Base-by-base conservation (phyloP, 2,329 filamentous ascomycete genomes). In the Acephala macrosclerotiorum region DNA sequence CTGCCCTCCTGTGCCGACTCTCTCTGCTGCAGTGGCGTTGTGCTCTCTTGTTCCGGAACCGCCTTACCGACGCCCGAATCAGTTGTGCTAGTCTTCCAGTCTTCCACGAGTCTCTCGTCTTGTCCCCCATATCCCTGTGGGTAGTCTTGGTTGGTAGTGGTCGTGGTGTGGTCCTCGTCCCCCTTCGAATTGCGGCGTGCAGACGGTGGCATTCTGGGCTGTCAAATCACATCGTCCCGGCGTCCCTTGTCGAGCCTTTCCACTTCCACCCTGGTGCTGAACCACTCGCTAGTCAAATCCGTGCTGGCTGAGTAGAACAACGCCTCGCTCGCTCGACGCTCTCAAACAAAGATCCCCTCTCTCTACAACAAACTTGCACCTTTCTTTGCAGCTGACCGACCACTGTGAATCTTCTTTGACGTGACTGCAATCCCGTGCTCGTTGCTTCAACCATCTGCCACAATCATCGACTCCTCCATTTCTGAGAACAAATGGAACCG, bases 401-500 rank as follows among this genome's bases (percentile, higher is more conserved):
- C 29, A 38, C 56, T 45, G 18, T 47, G 56, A 60, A 59, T 60
- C 35, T 60, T 26, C 56, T 64, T 60, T 42, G 56, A 55, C 58
- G 56, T 56, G 45, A 56, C 35, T 60, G 33, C 29, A 57, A 38
- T 57, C 33, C 33, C 55, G 55, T 36, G 33, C 51, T 16, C 45
- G 20, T 40, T 35, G 33, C 45, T 45, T 42, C 36, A 29, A 47
- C 55, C 36, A 38, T 35, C 40, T 12, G 35, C 58, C 51, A 29
- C 58, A 42, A 26, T n/a, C 55, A 60, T 64, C 60, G 33, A 29
- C 47, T 26, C 56, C 22, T 51, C 45, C 36, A 51, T 36, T 53
- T 61, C 45, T 60, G 47, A 36, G 59, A 40, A 3, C 61, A 64
- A 65, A 69, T 70, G 70, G 66, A 69, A 62, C 49, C 57, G 56